phyloP scores from a whole-genome alignment of 805 yeast genomes.

The Scheffersomyces lignosus region DNA sequence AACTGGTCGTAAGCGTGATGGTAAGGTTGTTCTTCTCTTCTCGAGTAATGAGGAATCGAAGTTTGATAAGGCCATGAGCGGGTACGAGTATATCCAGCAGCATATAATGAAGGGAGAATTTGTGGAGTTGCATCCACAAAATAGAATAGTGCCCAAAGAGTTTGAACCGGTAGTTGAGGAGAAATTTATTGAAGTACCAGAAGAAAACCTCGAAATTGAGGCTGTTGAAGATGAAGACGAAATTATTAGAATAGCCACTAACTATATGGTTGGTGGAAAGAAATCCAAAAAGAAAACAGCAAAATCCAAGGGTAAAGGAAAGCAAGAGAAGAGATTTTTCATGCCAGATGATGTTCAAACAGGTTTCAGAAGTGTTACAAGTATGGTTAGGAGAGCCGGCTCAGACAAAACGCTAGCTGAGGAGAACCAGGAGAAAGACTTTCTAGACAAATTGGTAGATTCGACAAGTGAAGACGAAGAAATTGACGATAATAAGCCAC shows the following conservation, averaged over 20 bases:
- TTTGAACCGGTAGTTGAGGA: slow-evolving; percentile 58
- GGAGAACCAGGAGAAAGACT: slow-evolving; percentile 6
- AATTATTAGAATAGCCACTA: slow-evolving; percentile 66
- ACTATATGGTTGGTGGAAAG: slow-evolving; percentile 51
- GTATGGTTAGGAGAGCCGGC: slow-evolving; percentile 34
- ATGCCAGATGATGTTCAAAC: slow-evolving; percentile 74
- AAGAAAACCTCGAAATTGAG: slow-evolving; percentile 59
- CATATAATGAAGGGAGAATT: slow-evolving; percentile 54
- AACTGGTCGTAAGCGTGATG: slow-evolving; percentile 94
- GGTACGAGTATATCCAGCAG: slow-evolving; percentile 75
- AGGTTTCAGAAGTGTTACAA: slow-evolving; percentile 58
- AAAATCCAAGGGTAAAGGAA: slow-evolving; percentile 14
- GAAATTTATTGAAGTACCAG: slow-evolving; percentile 62
- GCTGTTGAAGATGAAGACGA: slow-evolving; percentile 64
- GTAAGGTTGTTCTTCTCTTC: slow-evolving; percentile 72
- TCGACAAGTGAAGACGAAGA: slow-evolving; percentile 15
- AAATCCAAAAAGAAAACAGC: slow-evolving; percentile 8
- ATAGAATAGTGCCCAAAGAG: slow-evolving; percentile 66
- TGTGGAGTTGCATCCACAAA: slow-evolving; percentile 48
- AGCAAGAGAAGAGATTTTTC: slow-evolving; percentile 49
- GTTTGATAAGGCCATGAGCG: slow-evolving; percentile 81
- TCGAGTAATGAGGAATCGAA: slow-evolving; percentile 76
- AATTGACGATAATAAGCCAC: too few relatives aligned
- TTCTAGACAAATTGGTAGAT: slow-evolving; percentile 15
- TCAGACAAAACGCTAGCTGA: slow-evolving; percentile 1